Evolutionary conservation across 495 filamentous ascomycete species (phyloP), one percentile per base, ranked within the genome.

Genomic region (Aspergillus funiculosus): DNA sequence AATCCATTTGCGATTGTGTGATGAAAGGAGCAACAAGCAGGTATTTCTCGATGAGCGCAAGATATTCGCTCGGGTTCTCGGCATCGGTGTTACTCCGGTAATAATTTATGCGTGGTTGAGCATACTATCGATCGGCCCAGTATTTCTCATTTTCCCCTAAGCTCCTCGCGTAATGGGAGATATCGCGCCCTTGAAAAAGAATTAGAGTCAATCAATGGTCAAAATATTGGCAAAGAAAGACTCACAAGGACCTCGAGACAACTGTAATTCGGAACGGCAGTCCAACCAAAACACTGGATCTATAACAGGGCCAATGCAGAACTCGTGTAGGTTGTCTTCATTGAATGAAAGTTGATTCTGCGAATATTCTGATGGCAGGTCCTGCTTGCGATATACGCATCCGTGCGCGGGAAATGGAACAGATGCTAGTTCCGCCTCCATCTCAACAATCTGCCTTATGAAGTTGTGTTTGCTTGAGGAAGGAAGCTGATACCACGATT

Each of bases 231-330:
- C 15, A 4, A 18, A 35, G 31, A 35, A 37, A 40, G 14, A 18
- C 38, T 40, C 14, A 43, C 40, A 43, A 22, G 40, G 40, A 6
- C 40, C 27, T 15, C 21, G 40, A 32, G 14, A 43, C 27, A 32
- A 21, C 7, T 43, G 4, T 13, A 34, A 9, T 21, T 43, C 17
- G 28, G 40, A 30, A 8, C 40, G 27, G 17, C 27, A 15, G 22
- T 43, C 27, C 15, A 28, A 32, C 40, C 40, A 43, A 7, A 43
- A 32, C 15, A 34, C 30, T 13, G 40, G 27, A 34, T 43, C 40
- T 21, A 43, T 13, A 32, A 43, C 40, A 21, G 40, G 40, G 7
- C 40, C 40, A 29, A 43, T 34, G 28, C 40, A 43, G 27, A 43
- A 32, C 11, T 43, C 30, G 14, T 34, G 28, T n/a, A 32, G 7